phyloP scores from a whole-genome alignment of 768 basidiomycete genomes.

The Mycena haematopus region DNA sequence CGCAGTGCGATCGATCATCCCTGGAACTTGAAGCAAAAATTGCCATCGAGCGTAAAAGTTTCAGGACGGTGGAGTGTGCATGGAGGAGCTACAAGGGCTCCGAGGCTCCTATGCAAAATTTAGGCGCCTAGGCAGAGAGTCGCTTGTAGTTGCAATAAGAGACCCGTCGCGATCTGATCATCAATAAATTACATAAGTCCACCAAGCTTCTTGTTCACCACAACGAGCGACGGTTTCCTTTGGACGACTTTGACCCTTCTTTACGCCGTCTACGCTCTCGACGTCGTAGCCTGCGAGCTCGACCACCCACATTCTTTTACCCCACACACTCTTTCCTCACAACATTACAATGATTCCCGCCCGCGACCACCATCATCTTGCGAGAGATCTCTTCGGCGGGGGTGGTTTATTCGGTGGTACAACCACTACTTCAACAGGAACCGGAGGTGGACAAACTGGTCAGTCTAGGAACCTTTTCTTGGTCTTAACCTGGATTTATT shows the following conservation, averaged over 20 bases:
- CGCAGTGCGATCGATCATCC: too few relatives aligned
- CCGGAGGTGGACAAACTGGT: neutral
- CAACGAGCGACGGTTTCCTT: neutral
- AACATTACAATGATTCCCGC: constrained; percentile 7
- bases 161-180: too few relatives aligned
- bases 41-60: too few relatives aligned
- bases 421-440: neutral
- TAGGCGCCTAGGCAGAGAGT: too few relatives aligned
- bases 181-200: neutral
- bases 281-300: constrained; percentile 31
- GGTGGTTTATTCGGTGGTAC: too few relatives aligned
- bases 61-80: too few relatives aligned
- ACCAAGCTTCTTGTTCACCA: neutral
- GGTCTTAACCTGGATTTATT: neutral
- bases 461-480: too few relatives aligned
- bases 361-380: constrained; percentile 21
- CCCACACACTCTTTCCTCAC: constrained; percentile 27
- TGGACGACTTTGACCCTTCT: constrained; percentile 13
- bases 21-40: too few relatives aligned
- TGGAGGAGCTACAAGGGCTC: too few relatives aligned
- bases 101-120: too few relatives aligned
- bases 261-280: constrained; percentile 1
- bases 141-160: too few relatives aligned
- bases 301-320: constrained; percentile 27
- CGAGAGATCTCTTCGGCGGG: neutral